Evolutionary conservation across 345 rosid species (phyloP).

Genomic region (Populus deltoides): DNA sequence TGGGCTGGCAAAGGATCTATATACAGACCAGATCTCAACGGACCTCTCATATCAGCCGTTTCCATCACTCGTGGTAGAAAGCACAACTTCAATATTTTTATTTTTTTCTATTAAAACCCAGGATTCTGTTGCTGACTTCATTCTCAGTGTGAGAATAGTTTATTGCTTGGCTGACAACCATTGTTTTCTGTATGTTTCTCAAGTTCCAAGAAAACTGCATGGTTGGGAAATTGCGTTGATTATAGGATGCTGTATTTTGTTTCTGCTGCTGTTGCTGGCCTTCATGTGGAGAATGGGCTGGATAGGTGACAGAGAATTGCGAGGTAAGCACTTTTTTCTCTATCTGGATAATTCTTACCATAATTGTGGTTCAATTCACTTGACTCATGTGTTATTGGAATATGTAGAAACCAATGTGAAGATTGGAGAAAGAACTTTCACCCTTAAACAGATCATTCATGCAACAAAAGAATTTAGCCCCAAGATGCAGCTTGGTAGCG

Average conservation of each 20-base stretch:
- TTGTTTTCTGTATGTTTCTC: background rate
- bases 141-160: background rate
- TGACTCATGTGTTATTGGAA: too few relatives aligned
- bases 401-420: too few relatives aligned
- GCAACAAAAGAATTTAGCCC: too few relatives aligned
- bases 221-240: background rate
- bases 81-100: too few relatives aligned
- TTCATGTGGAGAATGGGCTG: constrained; percentile 3
- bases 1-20: too few relatives aligned
- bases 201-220: background rate
- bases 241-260: background rate
- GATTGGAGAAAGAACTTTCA: background rate
- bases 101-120: background rate
- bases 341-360: too few relatives aligned
- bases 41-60: background rate
- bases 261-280: background rate
- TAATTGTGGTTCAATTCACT: too few relatives aligned
- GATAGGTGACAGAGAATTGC: background rate
- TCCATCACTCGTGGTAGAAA: background rate
- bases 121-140: background rate
- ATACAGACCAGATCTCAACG: too few relatives aligned
- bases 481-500: too few relatives aligned
- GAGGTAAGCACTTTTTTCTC: too few relatives aligned
- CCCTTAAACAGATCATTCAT: background rate
- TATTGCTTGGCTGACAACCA: background rate